Evolutionary conservation across 1,139 yeast genomes (phyloP).

Genomic region (Tardiomyces digboiensis): DNA sequence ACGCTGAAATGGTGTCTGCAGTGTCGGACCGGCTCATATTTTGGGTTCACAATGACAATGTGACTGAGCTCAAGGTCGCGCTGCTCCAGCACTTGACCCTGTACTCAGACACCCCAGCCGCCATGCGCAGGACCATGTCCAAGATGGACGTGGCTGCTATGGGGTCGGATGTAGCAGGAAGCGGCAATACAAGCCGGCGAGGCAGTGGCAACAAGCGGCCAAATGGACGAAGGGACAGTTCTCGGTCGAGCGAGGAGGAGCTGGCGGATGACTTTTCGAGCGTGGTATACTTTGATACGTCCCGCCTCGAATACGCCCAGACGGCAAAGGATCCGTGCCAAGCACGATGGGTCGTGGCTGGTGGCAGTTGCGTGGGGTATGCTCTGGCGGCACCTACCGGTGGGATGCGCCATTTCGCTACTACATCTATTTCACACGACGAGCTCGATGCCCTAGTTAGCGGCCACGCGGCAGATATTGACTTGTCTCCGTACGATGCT

Average conservation of each 20-base stretch:
- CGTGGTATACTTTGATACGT: constrained; percentile 9
- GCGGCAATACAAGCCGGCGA: neutral
- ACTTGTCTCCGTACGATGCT: constrained; percentile 1
- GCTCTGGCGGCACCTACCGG: constrained; percentile 41
- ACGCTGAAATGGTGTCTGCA: constrained; percentile 29
- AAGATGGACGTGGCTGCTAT: neutral
- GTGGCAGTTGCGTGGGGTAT: constrained; percentile 8
- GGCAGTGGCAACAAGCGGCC: neutral
- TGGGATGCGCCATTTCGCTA: constrained; percentile 39
- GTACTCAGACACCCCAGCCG: constrained; percentile 7
- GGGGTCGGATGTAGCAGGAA: neutral
- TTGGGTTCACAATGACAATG: constrained; percentile 28
- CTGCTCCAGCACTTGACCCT: constrained; percentile 27
- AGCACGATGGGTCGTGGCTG: constrained; percentile 19
- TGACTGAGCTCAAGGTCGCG: constrained; percentile 29
- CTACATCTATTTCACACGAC: constrained; percentile 23
- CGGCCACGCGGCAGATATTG: constrained; percentile 15
- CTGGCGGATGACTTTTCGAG: constrained; percentile 5
- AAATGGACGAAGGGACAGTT: neutral
- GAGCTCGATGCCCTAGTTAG: constrained; percentile 22
- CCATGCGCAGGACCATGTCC: neutral
- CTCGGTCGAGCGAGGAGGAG: neutral
- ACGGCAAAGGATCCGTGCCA: constrained; percentile 32
- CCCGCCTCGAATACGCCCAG: constrained; percentile 19
- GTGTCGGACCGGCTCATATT: constrained; percentile 23